phyloP scores from a whole-genome alignment of 106 monocot species.

The Platanthera zijinensis region DNA sequence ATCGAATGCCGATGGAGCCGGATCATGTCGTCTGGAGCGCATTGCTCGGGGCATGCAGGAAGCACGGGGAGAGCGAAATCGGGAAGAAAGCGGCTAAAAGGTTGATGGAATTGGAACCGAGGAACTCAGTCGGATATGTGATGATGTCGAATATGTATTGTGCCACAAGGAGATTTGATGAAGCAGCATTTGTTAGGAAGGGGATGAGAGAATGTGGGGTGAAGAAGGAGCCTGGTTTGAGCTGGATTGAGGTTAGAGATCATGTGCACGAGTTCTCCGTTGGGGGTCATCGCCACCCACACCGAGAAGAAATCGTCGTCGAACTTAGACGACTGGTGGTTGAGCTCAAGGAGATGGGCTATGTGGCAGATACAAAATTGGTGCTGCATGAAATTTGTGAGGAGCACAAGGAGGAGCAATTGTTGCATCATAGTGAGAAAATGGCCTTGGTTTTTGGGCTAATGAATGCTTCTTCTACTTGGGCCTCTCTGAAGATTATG shows the following conservation, averaged over 20 bases:
- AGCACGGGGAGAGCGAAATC: slow-evolving; percentile 34
- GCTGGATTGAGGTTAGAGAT: slow-evolving; percentile 72
- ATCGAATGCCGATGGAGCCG: slow-evolving; percentile 52
- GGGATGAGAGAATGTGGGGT: slow-evolving; percentile 57
- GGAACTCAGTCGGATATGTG: slow-evolving; percentile 49
- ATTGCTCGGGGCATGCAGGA: slow-evolving; percentile 69
- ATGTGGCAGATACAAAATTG: slow-evolving; percentile 35
- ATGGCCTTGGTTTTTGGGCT: slow-evolving; percentile 59
- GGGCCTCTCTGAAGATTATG: slow-evolving; percentile 47
- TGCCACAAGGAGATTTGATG: slow-evolving; percentile 28
- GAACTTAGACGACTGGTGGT: slow-evolving; percentile 40
- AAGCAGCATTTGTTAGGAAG: slow-evolving; percentile 51
- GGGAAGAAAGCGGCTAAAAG: slow-evolving; percentile 48
- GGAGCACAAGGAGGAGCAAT: slow-evolving; percentile 44
- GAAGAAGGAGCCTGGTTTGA: slow-evolving; percentile 75
- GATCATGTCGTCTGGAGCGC: slow-evolving; percentile 64
- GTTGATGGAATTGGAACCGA: slow-evolving; percentile 46
- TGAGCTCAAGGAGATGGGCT: slow-evolving; percentile 60
- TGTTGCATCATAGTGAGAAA: slow-evolving; percentile 63
- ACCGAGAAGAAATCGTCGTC: slow-evolving; percentile 37
- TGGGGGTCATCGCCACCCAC: slow-evolving; percentile 49
- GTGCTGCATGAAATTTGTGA: slow-evolving; percentile 54
- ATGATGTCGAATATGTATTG: slow-evolving; percentile 70
- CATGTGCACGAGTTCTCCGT: slow-evolving; percentile 58
- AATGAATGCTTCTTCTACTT: slow-evolving; percentile 43